These are phyloP conservation scores for Candida oleophila DNA, from an alignment of 805 yeast genomes.

Conservation along the genomic window DNA sequence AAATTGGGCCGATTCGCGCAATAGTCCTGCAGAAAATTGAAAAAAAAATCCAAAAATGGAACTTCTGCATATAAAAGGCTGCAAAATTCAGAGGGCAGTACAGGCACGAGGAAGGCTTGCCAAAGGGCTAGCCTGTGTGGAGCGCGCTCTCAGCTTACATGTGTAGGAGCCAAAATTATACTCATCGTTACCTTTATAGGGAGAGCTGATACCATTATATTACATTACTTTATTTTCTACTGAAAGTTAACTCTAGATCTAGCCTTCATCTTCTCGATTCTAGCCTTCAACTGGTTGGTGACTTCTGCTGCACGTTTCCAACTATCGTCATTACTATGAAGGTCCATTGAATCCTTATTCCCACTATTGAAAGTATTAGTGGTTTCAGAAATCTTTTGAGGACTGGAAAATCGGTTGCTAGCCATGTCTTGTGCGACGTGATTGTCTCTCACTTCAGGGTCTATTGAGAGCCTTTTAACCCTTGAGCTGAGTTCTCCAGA, in stretches of 20 bases:
- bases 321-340: constrained; percentile 57
- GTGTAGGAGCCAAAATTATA: too few relatives aligned
- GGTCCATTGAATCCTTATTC: constrained; percentile 22
- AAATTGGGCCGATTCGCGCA: background rate
- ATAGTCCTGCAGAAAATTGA: background rate
- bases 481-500: constrained; percentile 40
- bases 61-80: background rate
- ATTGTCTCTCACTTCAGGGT: constrained; percentile 8
- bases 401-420: constrained; percentile 11
- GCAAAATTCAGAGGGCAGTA: too few relatives aligned
- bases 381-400: constrained; percentile 16
- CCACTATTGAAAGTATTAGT: constrained; percentile 12
- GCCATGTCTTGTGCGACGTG: background rate
- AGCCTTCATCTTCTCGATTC: constrained; percentile 88
- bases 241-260: constrained; percentile 28
- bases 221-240: background rate
- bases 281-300: constrained; percentile 77
- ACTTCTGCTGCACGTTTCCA: constrained; percentile 93
- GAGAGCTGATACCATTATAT: too few relatives aligned
- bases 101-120: too few relatives aligned
- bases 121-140: too few relatives aligned
- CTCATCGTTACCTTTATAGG: too few relatives aligned
- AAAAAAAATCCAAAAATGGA: too few relatives aligned
- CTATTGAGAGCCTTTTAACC: constrained; percentile 41
- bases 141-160: background rate